Base-by-base conservation (phyloP, 129 eudicot genomes). In the Pseudognaphalium luteoalbum region DNA sequence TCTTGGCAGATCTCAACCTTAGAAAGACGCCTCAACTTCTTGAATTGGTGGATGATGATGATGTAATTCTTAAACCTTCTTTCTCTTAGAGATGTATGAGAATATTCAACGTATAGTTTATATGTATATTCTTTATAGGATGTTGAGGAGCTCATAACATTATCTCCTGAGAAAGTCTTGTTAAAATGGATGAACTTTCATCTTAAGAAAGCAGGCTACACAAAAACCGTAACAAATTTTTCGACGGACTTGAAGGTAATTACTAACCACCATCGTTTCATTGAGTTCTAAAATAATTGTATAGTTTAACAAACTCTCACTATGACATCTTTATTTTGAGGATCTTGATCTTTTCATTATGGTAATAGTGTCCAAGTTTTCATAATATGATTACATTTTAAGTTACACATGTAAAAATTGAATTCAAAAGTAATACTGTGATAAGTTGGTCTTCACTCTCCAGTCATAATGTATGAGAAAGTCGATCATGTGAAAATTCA, bases 1-100 rank as follows among this genome's bases (percentile, higher is more conserved):
- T 92, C 61, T 76, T 92, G 89, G 98, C 98, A 70, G 90, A 92
- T 88, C 96, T 92, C 77, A 89, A 88, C 80, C 93, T 92, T 33
- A 86, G 87, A 84, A 92, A 92, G 87, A 92, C 98, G 74, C 98
- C 98, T 72, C 96, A 92, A 86, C 98, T 92, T 74, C 85, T 92
- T 66, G 98, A 92, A 86, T 77, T 90, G 75, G 86, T 87, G 81
- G 96, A 92, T 73, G 96, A 92, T 29, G 88, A 83, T 81, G 88
- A 79, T 85, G 98, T 92, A 87, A 80, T 66, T 80, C 63, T 73
- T 58, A 62, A 59, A 28, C 66, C 61, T 16, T 47, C 52, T 56
- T 71, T 54, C 33, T 66, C 28, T 39, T 76, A 11, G 71, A 6
- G 74, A 56, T 76, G 16, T 35, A 37, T 25, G 7, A 22, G 51